A percentile compares a stretch with the other conserved stretches of the same genome.
phyloP scores from a whole-genome alignment of 768 basidiomycete genomes.

The Auricularia auricula-judae region DNA sequence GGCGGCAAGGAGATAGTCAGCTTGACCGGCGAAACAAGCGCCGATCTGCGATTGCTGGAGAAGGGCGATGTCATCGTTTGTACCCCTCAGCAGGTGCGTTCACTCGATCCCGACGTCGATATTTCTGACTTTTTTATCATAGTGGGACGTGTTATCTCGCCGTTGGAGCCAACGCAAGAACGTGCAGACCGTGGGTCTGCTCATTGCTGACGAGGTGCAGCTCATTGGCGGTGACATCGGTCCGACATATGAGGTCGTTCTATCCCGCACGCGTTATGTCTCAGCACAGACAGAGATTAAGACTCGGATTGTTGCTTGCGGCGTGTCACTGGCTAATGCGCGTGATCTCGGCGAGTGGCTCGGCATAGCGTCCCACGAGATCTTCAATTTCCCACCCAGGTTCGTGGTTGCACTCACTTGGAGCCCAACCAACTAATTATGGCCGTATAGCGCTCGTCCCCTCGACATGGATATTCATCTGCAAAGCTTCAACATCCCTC shows the following conservation, averaged over 20 bases:
- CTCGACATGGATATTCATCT: slow-evolving; percentile 95
- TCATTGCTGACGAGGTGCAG: slow-evolving; percentile 94
- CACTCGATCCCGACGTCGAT: neutral
- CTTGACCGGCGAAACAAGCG: slow-evolving; percentile 87
- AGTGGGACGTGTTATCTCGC: slow-evolving; percentile 94
- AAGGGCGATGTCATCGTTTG: slow-evolving; percentile 90
- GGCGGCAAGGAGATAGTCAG: slow-evolving; percentile 91
- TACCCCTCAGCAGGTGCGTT: slow-evolving; percentile 75
- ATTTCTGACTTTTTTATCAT: neutral
- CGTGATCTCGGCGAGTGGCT: slow-evolving; percentile 97
- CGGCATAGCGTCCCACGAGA: slow-evolving; percentile 82
- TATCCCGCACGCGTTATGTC: slow-evolving; percentile 94
- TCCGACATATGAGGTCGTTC: slow-evolving; percentile 91
- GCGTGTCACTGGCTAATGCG: slow-evolving; percentile 92
- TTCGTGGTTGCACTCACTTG: slow-evolving; percentile 18
- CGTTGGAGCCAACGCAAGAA: slow-evolving; percentile 97
- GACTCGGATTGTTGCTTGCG: slow-evolving; percentile 90
- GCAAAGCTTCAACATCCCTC: slow-evolving; percentile 92
- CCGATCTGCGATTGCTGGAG: slow-evolving; percentile 80
- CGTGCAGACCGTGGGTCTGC: slow-evolving; percentile 81
- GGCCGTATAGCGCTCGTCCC: slow-evolving; percentile 66
- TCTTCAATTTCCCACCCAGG: slow-evolving; percentile 97
- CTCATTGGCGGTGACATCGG: slow-evolving; percentile 91
- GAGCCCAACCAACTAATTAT: neutral
- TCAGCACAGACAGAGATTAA: slow-evolving; percentile 87